Evolutionary conservation across 352 stramenopile genomes (phyloP).

Genomic region (Bremia lactucae): DNA sequence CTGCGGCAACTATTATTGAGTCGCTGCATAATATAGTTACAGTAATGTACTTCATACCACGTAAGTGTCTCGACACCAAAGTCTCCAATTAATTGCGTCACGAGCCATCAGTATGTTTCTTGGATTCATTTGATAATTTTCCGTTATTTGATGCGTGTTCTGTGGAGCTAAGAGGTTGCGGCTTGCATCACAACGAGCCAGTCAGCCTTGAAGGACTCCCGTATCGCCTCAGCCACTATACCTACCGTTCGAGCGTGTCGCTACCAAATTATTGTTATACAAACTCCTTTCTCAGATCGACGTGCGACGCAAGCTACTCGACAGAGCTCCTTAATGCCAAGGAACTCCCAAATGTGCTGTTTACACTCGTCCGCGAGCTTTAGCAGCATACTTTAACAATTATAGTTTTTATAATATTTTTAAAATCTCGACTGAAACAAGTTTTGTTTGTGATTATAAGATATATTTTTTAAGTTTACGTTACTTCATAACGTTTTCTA

Average conservation of each 20-base stretch:
- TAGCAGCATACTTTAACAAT: too few species aligned
- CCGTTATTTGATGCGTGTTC: not conserved
- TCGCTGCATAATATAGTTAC: too few species aligned
- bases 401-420: too few species aligned
- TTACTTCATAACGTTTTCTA: too few species aligned
- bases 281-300: slow-evolving; percentile 23
- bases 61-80: slow-evolving; percentile 45
- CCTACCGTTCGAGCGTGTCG: slow-evolving; percentile 19
- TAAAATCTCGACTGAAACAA: too few species aligned
- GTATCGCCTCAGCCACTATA: slow-evolving; percentile 12
- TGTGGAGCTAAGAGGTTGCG: slow-evolving; percentile 18
- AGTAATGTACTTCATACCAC: slow-evolving; percentile 25
- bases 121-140: not conserved
- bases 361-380: slow-evolving; percentile 55
- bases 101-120: slow-evolving; percentile 1
- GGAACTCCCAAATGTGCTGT: slow-evolving; percentile 41
- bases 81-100: slow-evolving; percentile 32
- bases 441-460: too few species aligned
- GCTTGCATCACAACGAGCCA: slow-evolving; percentile 24
- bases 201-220: slow-evolving; percentile 13
- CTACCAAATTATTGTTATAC: slow-evolving; percentile 29
- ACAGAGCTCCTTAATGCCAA: slow-evolving; percentile 44
- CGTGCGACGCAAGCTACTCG: slow-evolving; percentile 28
- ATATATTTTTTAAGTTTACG: too few species aligned
- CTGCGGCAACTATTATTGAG: too few species aligned